These are phyloP conservation scores for Cymbidium sinense DNA, from an alignment of 106 monocot genomes.

Conservation along the genomic window DNA sequence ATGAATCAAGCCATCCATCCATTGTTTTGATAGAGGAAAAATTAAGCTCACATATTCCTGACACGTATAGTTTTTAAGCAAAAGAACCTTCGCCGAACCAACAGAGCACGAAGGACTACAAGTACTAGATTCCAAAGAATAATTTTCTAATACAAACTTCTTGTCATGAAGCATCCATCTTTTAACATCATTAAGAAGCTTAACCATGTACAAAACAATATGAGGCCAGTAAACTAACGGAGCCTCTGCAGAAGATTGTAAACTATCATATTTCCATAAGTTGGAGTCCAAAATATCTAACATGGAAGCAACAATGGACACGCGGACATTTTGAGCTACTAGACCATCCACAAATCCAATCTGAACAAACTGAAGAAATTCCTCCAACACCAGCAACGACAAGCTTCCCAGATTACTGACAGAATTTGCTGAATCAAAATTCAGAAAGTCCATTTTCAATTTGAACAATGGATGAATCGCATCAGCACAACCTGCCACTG, in stretches of 20 bases:
- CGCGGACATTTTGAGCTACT: slow-evolving; percentile 49
- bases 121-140: slow-evolving; percentile 9
- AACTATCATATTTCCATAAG: slow-evolving; percentile 48
- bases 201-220: slow-evolving; percentile 60
- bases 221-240: slow-evolving; percentile 75
- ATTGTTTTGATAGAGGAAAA: slow-evolving; percentile 61
- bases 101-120: slow-evolving; percentile 37
- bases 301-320: slow-evolving; percentile 57
- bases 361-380: slow-evolving; percentile 62
- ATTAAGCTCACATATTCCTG: slow-evolving; percentile 65
- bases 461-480: slow-evolving; percentile 54
- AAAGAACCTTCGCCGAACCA: slow-evolving; percentile 36
- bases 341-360: slow-evolving; percentile 34
- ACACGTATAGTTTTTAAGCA: slow-evolving; percentile 45
- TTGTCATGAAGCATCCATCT: slow-evolving; percentile 25
- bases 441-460: slow-evolving; percentile 41
- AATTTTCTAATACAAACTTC: slow-evolving; percentile 16
- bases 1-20: slow-evolving; percentile 76
- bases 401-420: slow-evolving; percentile 30
- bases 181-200: slow-evolving; percentile 56
- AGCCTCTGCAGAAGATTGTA: slow-evolving; percentile 34
- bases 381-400: slow-evolving; percentile 60
- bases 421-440: slow-evolving; percentile 17
- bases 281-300: slow-evolving; percentile 47
- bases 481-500: slow-evolving; percentile 41